phyloP scores from a whole-genome alignment of 2,329 filamentous ascomycete species.

The Penicillium sp. region DNA sequence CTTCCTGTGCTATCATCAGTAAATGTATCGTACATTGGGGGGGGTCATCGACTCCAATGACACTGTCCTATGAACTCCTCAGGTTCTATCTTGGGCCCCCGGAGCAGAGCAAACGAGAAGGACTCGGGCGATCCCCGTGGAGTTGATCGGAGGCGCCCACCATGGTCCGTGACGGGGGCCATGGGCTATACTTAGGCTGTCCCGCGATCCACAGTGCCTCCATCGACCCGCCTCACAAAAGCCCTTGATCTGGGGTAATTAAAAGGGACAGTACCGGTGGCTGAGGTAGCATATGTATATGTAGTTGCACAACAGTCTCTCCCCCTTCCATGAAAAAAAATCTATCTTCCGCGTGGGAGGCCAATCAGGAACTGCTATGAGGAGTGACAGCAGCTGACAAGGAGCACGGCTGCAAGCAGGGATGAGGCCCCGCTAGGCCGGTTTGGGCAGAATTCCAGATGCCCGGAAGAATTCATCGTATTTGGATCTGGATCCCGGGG shows the following conservation, averaged over 20 bases:
- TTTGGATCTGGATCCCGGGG: neutral
- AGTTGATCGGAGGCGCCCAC: neutral
- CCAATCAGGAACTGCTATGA: neutral
- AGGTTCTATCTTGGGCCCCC: neutral
- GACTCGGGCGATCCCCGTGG: slow-evolving; percentile 3
- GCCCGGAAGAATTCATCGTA: slow-evolving; percentile 9
- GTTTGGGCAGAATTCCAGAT: slow-evolving; percentile 29
- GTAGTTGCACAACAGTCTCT: neutral
- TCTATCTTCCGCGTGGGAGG: neutral
- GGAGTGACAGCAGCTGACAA: neutral
- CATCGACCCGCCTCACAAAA: neutral
- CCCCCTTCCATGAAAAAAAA: neutral
- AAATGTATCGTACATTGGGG: neutral
- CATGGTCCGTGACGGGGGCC: neutral
- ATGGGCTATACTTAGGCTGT: neutral
- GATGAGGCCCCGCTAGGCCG: slow-evolving; percentile 18
- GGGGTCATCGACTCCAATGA: neutral
- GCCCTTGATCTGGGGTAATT: neutral
- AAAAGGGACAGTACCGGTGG: neutral
- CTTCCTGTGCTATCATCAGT: neutral
- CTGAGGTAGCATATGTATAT: neutral
- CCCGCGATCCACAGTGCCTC: neutral
- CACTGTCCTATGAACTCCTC: neutral
- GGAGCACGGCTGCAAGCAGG: neutral
- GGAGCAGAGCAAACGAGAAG: neutral